phyloP scores from a whole-genome alignment of 163 green algal species.

The Trebouxiophyceae sp. region DNA sequence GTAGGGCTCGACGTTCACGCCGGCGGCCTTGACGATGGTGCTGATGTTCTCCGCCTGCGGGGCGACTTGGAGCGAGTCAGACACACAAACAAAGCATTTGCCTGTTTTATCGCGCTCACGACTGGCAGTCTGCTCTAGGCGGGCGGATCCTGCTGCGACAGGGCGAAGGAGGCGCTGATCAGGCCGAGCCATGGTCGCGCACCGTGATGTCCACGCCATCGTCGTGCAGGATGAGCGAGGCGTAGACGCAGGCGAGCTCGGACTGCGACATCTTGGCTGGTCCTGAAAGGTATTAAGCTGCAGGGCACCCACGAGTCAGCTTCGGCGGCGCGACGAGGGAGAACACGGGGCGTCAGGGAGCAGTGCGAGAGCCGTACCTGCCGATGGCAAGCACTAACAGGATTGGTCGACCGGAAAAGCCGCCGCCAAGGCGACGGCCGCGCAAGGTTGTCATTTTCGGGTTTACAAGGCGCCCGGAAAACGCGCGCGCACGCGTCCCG shows the following conservation, averaged over 20 bases:
- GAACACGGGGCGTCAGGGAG: neutral
- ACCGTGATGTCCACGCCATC: conserved; percentile 91
- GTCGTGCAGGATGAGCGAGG: conserved; percentile 92
- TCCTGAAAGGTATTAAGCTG: conserved; percentile 17
- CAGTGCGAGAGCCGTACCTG: too few relatives aligned
- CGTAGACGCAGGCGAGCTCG: conserved; percentile 86
- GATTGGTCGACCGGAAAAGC: too few relatives aligned
- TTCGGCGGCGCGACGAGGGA: neutral
- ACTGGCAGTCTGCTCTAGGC: neutral
- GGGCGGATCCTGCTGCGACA: neutral
- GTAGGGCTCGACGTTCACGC: conserved; percentile 89
- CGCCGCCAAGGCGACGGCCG: too few relatives aligned
- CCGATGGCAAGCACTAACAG: neutral
- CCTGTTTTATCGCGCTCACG: too few relatives aligned
- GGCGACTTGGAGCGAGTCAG: neutral
- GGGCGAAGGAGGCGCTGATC: neutral
- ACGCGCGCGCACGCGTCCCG: too few relatives aligned
- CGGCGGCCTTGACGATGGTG: conserved; percentile 81
- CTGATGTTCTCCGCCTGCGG: conserved; percentile 89
- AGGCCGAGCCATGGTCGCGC: too few relatives aligned
- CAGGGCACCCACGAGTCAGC: neutral
- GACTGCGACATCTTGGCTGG: conserved; percentile 8
- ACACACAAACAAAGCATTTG: too few relatives aligned
- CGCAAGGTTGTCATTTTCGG: too few relatives aligned
- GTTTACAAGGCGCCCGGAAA: too few relatives aligned